Conservation (phyloP, 169 alveolate genomes). For the Cryptosporidium ryanae region DNA sequence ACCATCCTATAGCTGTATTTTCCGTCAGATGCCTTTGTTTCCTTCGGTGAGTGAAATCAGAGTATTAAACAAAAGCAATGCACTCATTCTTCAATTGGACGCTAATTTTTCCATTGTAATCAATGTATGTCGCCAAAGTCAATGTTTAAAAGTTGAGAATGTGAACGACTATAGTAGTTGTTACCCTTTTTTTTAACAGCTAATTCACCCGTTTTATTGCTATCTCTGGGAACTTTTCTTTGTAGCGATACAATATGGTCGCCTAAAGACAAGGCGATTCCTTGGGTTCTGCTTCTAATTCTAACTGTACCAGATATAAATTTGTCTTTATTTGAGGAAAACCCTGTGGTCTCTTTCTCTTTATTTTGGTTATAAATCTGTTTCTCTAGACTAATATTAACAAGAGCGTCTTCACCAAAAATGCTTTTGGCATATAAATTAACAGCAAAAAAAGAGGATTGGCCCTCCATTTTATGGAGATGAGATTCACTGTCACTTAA, state of each 20-base stretch:
- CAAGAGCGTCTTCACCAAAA: conserved; percentile 93
- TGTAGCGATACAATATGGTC: conserved; percentile 79
- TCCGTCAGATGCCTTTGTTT: too few species aligned
- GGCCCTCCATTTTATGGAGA: conserved; percentile 51
- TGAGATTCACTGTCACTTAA: not conserved
- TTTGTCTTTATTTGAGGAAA: conserved; percentile 73
- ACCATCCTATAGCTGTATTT: too few species aligned
- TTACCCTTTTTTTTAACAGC: not conserved
- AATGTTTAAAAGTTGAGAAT: conserved; percentile 43
- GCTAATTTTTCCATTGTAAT: not conserved
- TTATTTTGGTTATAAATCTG: conserved; percentile 76
- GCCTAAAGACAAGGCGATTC: conserved; percentile 81
- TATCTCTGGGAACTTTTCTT: conserved; percentile 66
- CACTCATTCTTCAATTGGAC: not conserved
- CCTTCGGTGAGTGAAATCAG: too few species aligned
- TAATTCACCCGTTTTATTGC: not conserved
- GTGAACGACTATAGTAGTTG: not conserved
- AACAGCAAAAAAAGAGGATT: conserved; percentile 88
- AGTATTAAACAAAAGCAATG: too few species aligned
- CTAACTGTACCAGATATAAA: conserved; percentile 78
- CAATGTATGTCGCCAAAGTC: conserved; percentile 47
- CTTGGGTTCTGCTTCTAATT: conserved; percentile 81
- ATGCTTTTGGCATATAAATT: conserved; percentile 91
- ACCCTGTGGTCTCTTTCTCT: conserved; percentile 76
- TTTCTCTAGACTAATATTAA: conserved; percentile 88